Evolutionary conservation across 257 asterid species (phyloP).

Genomic region (Linaria vulgaris): DNA sequence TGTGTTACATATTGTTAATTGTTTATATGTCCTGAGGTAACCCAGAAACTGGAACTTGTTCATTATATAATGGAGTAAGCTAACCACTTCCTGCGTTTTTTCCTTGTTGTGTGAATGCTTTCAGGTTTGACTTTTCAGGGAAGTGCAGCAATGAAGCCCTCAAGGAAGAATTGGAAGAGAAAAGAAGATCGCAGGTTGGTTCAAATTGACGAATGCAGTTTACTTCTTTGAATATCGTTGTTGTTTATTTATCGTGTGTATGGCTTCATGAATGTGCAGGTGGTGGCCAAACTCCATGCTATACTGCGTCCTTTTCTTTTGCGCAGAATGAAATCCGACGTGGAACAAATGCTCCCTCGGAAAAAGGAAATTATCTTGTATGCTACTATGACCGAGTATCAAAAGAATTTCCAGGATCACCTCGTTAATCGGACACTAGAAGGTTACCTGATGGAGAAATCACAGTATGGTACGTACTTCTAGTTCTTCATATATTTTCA

Average conservation of each 20-base stretch:
- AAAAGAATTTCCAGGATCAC: slow-evolving; percentile 85
- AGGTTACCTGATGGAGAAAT: slow-evolving; percentile 48
- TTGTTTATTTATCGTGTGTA: slow-evolving; percentile 13
- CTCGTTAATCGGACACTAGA: slow-evolving; percentile 81
- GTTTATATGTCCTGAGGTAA: background rate
- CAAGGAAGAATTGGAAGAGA: slow-evolving; percentile 83
- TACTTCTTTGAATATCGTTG: slow-evolving; percentile 1
- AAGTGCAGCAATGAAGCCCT: slow-evolving; percentile 62
- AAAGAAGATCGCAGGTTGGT: slow-evolving; percentile 73
- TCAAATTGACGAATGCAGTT: slow-evolving; percentile 16
- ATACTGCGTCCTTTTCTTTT: slow-evolving; percentile 93
- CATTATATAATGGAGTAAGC: background rate
- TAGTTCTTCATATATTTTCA: slow-evolving; percentile 15
- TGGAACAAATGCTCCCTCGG: slow-evolving; percentile 84
- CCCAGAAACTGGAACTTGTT: background rate
- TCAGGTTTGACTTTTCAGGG: slow-evolving; percentile 93
- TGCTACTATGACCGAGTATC: slow-evolving; percentile 84
- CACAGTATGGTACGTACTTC: slow-evolving; percentile 43
- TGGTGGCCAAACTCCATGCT: slow-evolving; percentile 91
- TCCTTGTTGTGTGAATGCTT: slow-evolving; percentile 25
- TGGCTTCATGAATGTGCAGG: slow-evolving; percentile 46
- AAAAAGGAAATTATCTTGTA: slow-evolving; percentile 91
- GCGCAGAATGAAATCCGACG: slow-evolving; percentile 92
- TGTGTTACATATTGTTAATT: background rate
- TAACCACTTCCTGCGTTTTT: slow-evolving; percentile 20